These are phyloP conservation scores for Penicillium turbatum DNA, from an alignment of 495 filamentous ascomycete species.

Conservation along the genomic window DNA sequence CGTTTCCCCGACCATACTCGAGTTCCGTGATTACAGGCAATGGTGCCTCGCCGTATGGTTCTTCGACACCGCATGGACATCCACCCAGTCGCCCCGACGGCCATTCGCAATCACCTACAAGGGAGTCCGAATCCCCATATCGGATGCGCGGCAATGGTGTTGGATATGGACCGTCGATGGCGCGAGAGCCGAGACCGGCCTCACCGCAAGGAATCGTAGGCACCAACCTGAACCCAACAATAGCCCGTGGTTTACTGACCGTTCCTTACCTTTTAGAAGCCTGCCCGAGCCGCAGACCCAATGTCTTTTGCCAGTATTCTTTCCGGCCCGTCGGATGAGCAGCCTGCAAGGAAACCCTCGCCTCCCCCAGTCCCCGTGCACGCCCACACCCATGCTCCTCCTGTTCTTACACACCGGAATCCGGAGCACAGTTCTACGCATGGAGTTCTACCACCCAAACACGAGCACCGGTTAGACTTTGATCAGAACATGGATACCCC, in stretches of 20 bases:
- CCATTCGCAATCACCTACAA: constrained; percentile 42
- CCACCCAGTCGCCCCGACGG: constrained; percentile 40
- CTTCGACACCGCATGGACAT: constrained; percentile 44
- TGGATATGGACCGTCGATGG: constrained; percentile 28
- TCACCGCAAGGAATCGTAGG: constrained; percentile 42
- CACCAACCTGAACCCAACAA: not conserved
- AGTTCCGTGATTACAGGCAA: constrained; percentile 36
- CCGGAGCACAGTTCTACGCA: constrained; percentile 28
- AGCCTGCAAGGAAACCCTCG: constrained; percentile 44
- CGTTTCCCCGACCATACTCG: constrained; percentile 44
- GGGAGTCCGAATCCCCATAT: constrained; percentile 40
- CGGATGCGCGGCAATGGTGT: constrained; percentile 30
- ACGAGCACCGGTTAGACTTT: constrained; percentile 27
- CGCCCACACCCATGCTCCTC: constrained; percentile 17
- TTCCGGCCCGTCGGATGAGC: constrained; percentile 62
- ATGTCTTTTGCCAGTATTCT: constrained; percentile 93
- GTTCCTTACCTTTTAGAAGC: constrained; percentile 42
- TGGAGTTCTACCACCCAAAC: constrained; percentile 23
- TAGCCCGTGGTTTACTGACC: not conserved
- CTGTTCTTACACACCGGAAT: constrained; percentile 8
- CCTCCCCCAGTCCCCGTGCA: constrained; percentile 28
- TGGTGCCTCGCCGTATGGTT: constrained; percentile 38
- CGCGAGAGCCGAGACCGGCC: constrained; percentile 29
- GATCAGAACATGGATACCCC: constrained; percentile 20
- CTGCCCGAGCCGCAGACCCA: constrained; percentile 67